These are phyloP conservation scores for Solanum hybrid DNA, from an alignment of 305 asterid genomes.

Conservation along the genomic window DNA sequence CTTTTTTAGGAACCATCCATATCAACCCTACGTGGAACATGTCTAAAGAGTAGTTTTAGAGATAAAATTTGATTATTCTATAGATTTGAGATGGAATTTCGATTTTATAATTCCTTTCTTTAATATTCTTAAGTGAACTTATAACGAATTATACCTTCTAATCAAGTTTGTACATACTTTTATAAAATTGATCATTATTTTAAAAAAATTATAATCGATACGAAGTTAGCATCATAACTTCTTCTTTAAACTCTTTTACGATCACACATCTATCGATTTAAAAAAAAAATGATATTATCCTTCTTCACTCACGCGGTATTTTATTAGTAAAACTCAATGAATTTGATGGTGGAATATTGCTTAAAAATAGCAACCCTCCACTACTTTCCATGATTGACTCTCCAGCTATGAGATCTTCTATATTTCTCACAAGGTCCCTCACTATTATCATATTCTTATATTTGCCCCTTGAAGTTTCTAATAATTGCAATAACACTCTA, in stretches of 20 bases:
- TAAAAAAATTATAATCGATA: no score
- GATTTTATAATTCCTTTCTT: neutral
- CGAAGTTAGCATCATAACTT: neutral
- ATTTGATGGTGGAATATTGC: neutral
- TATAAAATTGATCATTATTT: no score
- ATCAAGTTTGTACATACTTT: no score
- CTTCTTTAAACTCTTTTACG: fast-evolving
- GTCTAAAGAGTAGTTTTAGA: neutral
- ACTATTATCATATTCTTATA: neutral
- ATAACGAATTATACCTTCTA: fast-evolving
- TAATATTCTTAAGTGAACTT: neutral
- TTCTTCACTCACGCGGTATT: neutral
- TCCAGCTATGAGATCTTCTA: neutral
- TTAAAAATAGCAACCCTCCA: neutral
- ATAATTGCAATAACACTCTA: neutral
- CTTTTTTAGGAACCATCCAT: neutral
- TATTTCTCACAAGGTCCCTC: neutral
- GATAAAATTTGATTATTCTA: neutral
- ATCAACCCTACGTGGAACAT: neutral
- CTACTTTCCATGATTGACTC: neutral
- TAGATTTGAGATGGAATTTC: neutral
- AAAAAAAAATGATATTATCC: fast-evolving
- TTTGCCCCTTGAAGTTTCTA: neutral
- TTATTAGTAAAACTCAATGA: neutral
- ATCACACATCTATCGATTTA: no score